These are phyloP conservation scores for Darksidea phi DNA, from an alignment of 495 filamentous ascomycete genomes.

Conservation along the genomic window DNA sequence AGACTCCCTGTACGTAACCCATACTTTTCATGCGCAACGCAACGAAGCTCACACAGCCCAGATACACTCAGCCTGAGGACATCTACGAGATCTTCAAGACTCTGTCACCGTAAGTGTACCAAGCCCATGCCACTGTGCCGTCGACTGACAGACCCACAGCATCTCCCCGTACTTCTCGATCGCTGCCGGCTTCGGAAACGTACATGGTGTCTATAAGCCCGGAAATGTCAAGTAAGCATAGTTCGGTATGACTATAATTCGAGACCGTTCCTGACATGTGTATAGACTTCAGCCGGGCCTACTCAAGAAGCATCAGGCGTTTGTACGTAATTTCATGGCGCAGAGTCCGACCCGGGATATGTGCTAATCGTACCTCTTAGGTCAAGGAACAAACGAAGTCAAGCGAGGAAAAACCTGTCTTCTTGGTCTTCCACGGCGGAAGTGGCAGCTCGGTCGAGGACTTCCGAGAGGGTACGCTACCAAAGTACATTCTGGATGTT, in stretches of 20 bases:
- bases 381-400: conserved; percentile 70
- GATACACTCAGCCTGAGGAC: conserved; percentile 97
- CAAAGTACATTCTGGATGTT: no score
- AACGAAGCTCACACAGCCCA: conserved; percentile 46
- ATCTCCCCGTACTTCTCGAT: conserved; percentile 96
- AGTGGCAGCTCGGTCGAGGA: conserved; percentile 77
- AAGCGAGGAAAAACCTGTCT: conserved; percentile 83
- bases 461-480: no score
- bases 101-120: conserved; percentile 51
- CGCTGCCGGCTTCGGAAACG: conserved; percentile 97
- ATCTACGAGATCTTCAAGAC: conserved; percentile 85
- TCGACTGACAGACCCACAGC: not conserved
- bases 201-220: conserved; percentile 98
- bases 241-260: no score
- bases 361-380: no score
- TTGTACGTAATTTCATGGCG: no score
- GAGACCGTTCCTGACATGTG: no score
- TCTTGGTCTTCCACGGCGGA: conserved; percentile 99
- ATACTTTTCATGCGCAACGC: no score
- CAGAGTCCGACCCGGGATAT: no score
- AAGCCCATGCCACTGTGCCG: not conserved
- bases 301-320: conserved; percentile 90
- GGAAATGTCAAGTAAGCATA: conserved; percentile 95
- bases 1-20: no score
- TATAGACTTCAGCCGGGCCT: conserved; percentile 95